Evolutionary conservation across 2,329 filamentous ascomycete genomes (phyloP), one percentile per base, ranked within the genome.

Genomic region (Graphilbum ipis-grandicollis): DNA sequence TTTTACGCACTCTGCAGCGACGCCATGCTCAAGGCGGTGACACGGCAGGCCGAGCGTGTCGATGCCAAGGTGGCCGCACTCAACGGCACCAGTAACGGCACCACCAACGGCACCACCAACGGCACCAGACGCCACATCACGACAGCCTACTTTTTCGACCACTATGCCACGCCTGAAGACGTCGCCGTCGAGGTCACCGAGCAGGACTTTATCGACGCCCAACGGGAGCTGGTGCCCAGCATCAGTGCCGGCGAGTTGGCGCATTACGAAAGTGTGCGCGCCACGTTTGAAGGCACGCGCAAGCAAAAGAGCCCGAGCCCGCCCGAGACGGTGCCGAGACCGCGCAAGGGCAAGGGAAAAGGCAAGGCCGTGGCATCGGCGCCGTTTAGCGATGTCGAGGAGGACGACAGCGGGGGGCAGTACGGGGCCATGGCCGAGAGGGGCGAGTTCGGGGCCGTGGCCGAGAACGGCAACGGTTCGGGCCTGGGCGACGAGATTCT

Each of bases 11-110:
- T 98, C 17, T 96, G 88, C 62, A 93, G 85, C 31, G 90, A 98
- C 55, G 85, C 90, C 36, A 98, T 98, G 90, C 78, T 98, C 47
- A 96, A 98, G 56, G 90, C 90, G 17, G 88, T 98, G 40, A 98
- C 90, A 3, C 75, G 90, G 5, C 83, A 92, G 52, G 85, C 90
- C 2, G 70, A 74, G 2, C 66, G 72, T 2, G 86, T 96, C 3
- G 90, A 98, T 53, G 65, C 71, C 35, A 90, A 90, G 55, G 80
- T 98, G 46, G 68, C 69, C 18, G 63, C 66, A 5, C 63, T 93
- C 53, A 82, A 82, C 48, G 6, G 3, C 5, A 54, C 59, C 3
- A 56, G 56, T 32, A 52, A 53, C 4, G 50, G 46, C n/a, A 49
- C 17, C 12, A 25, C 19, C n/a, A 38, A 38, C 10, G 29, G 22